These are phyloP conservation scores for Xanthoconium stramineum DNA, from an alignment of 768 basidiomycete species.

Conservation along the genomic window DNA sequence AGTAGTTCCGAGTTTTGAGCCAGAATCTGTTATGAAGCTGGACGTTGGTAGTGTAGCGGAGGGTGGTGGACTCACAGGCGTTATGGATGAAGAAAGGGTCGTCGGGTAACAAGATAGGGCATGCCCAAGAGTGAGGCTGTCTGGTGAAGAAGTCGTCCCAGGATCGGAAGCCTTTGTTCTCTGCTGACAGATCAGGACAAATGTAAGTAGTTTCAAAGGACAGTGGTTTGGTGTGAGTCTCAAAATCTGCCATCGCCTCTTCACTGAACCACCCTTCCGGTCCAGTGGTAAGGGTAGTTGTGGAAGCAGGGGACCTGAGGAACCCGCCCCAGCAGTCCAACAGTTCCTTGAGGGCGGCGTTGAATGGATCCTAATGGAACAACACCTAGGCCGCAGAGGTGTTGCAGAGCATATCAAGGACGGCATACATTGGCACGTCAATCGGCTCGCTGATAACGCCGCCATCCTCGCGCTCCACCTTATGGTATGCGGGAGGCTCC, in stretches of 20 bases:
- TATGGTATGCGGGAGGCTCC: conserved; percentile 1
- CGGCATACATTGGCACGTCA: conserved; percentile 15
- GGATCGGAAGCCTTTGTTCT: background rate
- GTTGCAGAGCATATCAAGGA: conserved; percentile 22
- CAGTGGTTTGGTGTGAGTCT: background rate
- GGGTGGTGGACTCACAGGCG: conserved; percentile 52
- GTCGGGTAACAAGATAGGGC: background rate
- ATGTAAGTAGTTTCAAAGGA: background rate
- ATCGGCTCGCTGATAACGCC: conserved; percentile 15
- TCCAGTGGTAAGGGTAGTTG: background rate
- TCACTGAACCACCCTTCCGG: background rate
- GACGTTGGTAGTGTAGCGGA: conserved; percentile 34
- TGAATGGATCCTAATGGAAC: conserved; percentile 9
- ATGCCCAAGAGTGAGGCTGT: background rate
- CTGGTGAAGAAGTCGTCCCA: conserved; percentile 1
- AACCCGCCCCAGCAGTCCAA: conserved; percentile 1
- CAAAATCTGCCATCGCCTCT: background rate
- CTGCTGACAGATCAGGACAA: background rate
- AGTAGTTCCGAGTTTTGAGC: conserved; percentile 58
- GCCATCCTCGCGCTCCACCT: background rate
- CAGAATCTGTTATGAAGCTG: conserved; percentile 48
- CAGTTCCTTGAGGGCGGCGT: background rate
- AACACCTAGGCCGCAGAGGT: conserved; percentile 19
- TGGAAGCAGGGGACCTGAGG: background rate
- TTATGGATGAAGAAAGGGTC: conserved; percentile 17